A percentile compares a stretch with the other conserved stretches of the same genome.
Conservation (phyloP, 106 monocot genomes). For the Platanthera guangdongensis region DNA sequence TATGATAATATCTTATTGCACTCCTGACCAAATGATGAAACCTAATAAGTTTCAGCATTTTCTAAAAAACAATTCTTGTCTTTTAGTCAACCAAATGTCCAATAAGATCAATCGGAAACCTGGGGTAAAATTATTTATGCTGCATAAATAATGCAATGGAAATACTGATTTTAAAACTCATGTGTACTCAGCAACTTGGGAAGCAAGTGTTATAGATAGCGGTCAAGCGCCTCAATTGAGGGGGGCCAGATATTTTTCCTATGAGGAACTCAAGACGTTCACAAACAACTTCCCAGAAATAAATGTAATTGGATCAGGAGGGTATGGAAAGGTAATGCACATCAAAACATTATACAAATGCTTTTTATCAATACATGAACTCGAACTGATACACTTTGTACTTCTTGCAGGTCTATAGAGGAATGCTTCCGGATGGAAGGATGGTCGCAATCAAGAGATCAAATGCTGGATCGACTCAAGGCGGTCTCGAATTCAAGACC, state of each 20-base stretch:
- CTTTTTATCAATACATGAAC: neutral
- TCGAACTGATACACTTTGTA: neutral
- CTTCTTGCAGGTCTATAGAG: conserved; percentile 48
- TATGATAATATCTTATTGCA: no score
- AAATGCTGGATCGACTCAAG: conserved; percentile 42
- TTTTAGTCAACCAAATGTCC: neutral
- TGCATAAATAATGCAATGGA: neutral
- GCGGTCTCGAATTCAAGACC: conserved; percentile 57
- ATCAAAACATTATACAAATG: neutral
- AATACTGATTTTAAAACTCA: neutral
- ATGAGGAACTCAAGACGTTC: conserved; percentile 49
- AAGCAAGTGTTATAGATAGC: conserved; percentile 23
- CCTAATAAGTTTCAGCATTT: neutral
- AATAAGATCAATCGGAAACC: neutral
- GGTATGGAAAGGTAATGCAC: conserved; percentile 53
- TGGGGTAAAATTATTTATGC: neutral
- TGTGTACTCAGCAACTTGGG: conserved; percentile 49
- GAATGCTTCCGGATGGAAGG: conserved; percentile 38
- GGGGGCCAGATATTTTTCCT: conserved; percentile 64
- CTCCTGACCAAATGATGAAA: neutral
- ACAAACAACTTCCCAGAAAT: conserved; percentile 53
- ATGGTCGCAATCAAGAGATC: conserved; percentile 52
- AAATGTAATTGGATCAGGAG: conserved; percentile 56
- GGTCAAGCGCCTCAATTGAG: conserved; percentile 59
- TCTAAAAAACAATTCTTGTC: neutral